Percentiles rank a stretch among this genome's conserved stretches.
phyloP scores from a whole-genome alignment of 192 early-diverging fungal species.

The Coemansia asiatica region DNA sequence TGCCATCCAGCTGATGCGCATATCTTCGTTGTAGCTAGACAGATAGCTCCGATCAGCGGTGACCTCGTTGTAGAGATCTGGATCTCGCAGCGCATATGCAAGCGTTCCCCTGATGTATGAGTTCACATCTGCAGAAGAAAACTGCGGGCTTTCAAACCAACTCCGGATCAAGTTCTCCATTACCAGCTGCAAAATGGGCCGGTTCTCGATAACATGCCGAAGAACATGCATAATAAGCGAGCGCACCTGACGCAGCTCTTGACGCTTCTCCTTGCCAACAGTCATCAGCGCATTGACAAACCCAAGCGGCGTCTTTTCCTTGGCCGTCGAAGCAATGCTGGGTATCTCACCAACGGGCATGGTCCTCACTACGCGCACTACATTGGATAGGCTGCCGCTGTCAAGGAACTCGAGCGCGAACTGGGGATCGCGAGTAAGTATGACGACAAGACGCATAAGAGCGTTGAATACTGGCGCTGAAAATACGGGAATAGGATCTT shows the following conservation, averaged over 20 bases:
- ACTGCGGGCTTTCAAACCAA: constrained; percentile 73
- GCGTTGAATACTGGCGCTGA: constrained; percentile 57
- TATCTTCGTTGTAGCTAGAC: constrained; percentile 63
- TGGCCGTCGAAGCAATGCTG: constrained; percentile 21
- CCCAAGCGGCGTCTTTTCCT: constrained; percentile 39
- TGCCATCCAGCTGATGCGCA: constrained; percentile 62
- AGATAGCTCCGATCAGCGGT: constrained; percentile 64
- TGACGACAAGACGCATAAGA: constrained; percentile 74
- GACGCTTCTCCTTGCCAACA: constrained; percentile 58
- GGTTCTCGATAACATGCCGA: constrained; percentile 82
- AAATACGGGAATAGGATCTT: constrained; percentile 18
- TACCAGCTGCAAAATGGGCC: constrained; percentile 58
- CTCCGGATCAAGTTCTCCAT: constrained; percentile 77
- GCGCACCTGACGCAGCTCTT: constrained; percentile 75
- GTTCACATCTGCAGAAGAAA: constrained; percentile 65
- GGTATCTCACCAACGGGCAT: constrained; percentile 18
- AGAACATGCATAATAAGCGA: constrained; percentile 83
- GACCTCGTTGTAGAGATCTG: constrained; percentile 66
- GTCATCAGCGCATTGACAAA: constrained; percentile 63
- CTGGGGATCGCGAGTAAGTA: constrained; percentile 71
- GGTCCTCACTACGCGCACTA: constrained; percentile 34
- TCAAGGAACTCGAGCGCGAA: constrained; percentile 69
- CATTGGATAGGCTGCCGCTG: constrained; percentile 60
- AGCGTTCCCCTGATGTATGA: constrained; percentile 67
- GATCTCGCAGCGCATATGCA: constrained; percentile 61